Evolutionary conservation across 2,329 filamentous ascomycete genomes (phyloP), one percentile per base, ranked within the genome.

Genomic region (Biscogniauxia mediterranea): DNA sequence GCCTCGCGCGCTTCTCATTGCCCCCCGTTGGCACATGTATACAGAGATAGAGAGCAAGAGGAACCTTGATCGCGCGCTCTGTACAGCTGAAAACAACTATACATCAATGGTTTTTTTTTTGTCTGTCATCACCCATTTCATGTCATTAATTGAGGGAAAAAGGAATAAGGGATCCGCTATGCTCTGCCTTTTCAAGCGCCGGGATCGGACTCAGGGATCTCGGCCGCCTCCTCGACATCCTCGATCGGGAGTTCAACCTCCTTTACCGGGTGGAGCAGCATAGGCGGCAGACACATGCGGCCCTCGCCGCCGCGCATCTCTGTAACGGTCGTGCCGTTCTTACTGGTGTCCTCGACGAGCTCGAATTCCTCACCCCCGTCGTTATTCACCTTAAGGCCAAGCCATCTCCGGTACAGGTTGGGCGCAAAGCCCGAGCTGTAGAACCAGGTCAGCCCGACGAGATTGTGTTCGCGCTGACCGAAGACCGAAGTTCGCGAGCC

Each of bases 251-350:
- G 69, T 60, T 89, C 85, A 5, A 93, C 83, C 57, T 86, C 84
- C 80, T 97, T 97, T 57, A 97, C 84, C 0, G 93, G 93, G 81
- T 97, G 93, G 65, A 97, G 77, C 64, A 97, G 77, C 89, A 97
- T 94, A 0, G 90, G 91, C 7, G 93, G 92, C 50, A 97, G 78
- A 77, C 93, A 97, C 92, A 97, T 96, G 62, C 93, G 84, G 11
- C 92, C 92, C 75, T 93, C 90, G 17, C 89, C 88, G 54, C 87
- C 85, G 55, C 80, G 82, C 83, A 87, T 89, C 65, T 77, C 73
- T 51, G 76, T 75, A 6, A 85, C 80, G 46, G 74, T 77, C 23
- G 74, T 72, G 28, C 81, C 84, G 61, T 83, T 77, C 74, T 80
- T 82, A 70, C 75, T 82, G 69, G 75, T 69, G 61, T 86, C 83